Evolutionary conservation across 1,284 basidiomycete genomes (phyloP), one percentile per base, ranked within the genome.

Genomic region (Ceratobasidium sp.): DNA sequence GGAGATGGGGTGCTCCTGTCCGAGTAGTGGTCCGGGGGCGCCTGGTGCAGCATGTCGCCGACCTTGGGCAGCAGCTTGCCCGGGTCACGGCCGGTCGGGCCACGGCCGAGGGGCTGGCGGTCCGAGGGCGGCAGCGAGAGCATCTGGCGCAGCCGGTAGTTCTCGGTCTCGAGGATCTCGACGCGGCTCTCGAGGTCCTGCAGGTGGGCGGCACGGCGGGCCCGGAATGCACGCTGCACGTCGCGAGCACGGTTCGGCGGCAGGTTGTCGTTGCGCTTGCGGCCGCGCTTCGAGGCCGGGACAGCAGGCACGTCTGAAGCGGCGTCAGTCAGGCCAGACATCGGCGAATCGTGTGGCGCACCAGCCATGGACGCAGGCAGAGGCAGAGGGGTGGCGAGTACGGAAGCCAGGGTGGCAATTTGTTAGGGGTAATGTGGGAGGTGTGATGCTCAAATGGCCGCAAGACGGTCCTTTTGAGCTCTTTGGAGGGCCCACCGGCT

Each of bases 171-270:
- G 57, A 95, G 85, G 75, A 91, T 87, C 64, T 86, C 78, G 68
- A 95, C 91, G 74, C 92, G 85, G 75, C 88, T 80, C 78, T 95
- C 93, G 68, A 95, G 80, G 58, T 89, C 89, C 79, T 90, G 86
- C 64, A 96, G 83, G 78, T 95, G 93, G 71, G 93, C 91, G 71
- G 91, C 91, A 74, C 93, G 86, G 72, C 94, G 84, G 27, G 93
- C 91, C 73, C 93, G 85, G 80, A 96, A 97, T 2, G 93, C 93
- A 73, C 93, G 82, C 78, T 97, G 93, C 33, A 96, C 93, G 76
- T 96, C 93, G 68, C 93, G 82, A 30, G 94, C 93, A 71, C 93
- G 87, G 75, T 95, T 95, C 39, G 93, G 93, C 72, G 93, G 93
- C 44, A 95, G 85, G 75, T 90, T 90, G 79, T 95, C 91, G 80